Evolutionary conservation across 2,329 filamentous ascomycete species (phyloP), one percentile per base, ranked within the genome.

Genomic region (Fusarium humuli): DNA sequence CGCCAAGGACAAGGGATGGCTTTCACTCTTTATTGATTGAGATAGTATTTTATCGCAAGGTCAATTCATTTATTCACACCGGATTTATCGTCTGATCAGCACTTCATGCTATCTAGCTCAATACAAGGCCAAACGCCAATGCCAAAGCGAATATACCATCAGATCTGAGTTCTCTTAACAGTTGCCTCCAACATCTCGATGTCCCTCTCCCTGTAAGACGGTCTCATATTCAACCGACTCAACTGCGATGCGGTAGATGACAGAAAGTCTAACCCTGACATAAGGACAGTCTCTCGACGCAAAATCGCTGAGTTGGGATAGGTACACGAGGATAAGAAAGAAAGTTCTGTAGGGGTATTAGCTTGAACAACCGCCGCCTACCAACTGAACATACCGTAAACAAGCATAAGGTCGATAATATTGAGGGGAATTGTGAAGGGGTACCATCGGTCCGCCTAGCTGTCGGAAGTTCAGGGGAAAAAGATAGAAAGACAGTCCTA

Each of bases 361-460:
- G 49, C 49, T n/a, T 16, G 14, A 5, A 8, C 22, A 41, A 1
- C 10, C 1, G 5, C 11, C 7, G 13, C 18, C 16, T 23, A 6
- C 11, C 6, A 22, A 16, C 16, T 14, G 16, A 13, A 14, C 23
- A 14, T 25, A 52, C n/a, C 25, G 14, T 16, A 23, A 41, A 41
- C 13, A 12, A 37, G 9, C 9, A n/a, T 18, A n/a, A 37, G 3
- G 34, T 11, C 18, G 34, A 7, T 11, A 37, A 37, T 3, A n/a
- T n/a, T 2, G 6, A 6, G 34, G 16, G 9, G n/a, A 11, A 3
- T 11, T 10, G 34, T n/a, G 34, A 2, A 11, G 6, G 34, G 34
- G 16, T 11, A 37, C 4, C 6, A 10, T 10, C 10, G 1, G 5
- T n/a, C 9, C 5, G 10, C 10, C 16, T 2, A n/a, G 3, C 9